These are phyloP conservation scores for Globisporangium perplexum DNA, from an alignment of 352 stramenopile genomes.

Conservation along the genomic window DNA sequence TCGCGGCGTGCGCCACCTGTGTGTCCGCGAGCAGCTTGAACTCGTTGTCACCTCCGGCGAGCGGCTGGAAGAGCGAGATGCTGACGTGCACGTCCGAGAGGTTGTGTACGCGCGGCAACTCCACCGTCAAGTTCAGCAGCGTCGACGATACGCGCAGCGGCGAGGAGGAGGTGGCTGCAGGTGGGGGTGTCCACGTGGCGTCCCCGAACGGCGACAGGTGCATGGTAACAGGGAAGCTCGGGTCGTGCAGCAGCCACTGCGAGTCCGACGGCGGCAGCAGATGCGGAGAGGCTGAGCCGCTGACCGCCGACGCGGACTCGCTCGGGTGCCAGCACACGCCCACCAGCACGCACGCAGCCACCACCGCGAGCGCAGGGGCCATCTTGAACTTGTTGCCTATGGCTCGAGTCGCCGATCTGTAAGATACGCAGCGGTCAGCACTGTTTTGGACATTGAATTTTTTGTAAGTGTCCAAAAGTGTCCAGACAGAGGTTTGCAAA, in stretches of 20 bases:
- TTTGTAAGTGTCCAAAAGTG: too few species aligned
- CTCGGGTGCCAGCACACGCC: neutral
- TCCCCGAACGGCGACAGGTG: constrained; percentile 27
- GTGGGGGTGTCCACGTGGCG: constrained; percentile 12
- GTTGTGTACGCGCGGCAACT: constrained; percentile 12
- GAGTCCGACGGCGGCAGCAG: neutral
- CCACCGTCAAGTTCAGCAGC: constrained; percentile 26
- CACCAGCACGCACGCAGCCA: too few species aligned
- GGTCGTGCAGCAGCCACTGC: constrained; percentile 28
- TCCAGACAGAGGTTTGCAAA: too few species aligned
- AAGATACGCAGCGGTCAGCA: too few species aligned
- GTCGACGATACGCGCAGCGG: constrained; percentile 24
- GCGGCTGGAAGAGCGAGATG: constrained; percentile 24
- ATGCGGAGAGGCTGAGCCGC: neutral
- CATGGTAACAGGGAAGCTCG: constrained; percentile 23
- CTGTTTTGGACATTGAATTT: too few species aligned
- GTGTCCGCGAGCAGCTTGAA: constrained; percentile 24
- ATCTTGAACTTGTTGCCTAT: too few species aligned
- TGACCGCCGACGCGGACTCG: too few species aligned
- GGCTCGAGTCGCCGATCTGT: too few species aligned
- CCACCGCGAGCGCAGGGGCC: too few species aligned
- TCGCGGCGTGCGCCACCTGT: constrained; percentile 18
- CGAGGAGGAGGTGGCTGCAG: neutral
- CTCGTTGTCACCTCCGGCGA: neutral
- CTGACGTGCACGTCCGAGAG: constrained; percentile 18